A percentile compares a stretch with the other conserved stretches of the same genome.
Evolutionary conservation across 2,329 filamentous ascomycete species (phyloP).

Genomic region (Fusarium buxicola): DNA sequence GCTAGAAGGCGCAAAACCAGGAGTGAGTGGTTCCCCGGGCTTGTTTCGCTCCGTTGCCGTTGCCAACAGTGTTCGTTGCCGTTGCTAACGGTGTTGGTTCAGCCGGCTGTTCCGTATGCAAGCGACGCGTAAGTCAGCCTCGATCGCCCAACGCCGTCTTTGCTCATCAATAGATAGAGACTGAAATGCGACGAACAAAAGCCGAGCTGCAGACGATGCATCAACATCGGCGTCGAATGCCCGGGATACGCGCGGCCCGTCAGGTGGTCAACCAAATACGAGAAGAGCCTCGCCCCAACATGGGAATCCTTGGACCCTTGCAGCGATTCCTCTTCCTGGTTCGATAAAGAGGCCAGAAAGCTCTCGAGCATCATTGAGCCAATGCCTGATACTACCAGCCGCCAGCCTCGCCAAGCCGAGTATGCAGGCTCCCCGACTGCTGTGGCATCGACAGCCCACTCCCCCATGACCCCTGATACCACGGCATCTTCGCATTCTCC

Average conservation of each 20-base stretch:
- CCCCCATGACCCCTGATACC: not conserved
- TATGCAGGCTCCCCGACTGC: not conserved
- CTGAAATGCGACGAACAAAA: slow-evolving; percentile 37
- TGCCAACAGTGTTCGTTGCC: not conserved
- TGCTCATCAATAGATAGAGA: slow-evolving; percentile 10
- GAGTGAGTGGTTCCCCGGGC: not conserved
- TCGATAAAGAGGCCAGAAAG: not conserved
- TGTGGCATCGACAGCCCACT: not conserved
- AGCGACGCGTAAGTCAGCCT: slow-evolving; percentile 17
- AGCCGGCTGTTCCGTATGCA: slow-evolving; percentile 30
- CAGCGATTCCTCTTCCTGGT: not conserved
- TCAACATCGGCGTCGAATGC: slow-evolving; percentile 23
- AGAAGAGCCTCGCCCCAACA: not conserved
- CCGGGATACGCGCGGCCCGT: slow-evolving; percentile 30
- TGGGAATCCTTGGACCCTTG: no score
- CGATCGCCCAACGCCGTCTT: not conserved
- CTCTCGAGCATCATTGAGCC: not conserved
- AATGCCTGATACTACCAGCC: not conserved
- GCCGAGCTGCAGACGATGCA: slow-evolving; percentile 28
- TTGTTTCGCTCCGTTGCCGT: no score
- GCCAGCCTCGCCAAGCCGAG: not conserved
- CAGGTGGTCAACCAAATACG: slow-evolving; percentile 39
- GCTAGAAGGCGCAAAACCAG: slow-evolving; percentile 14
- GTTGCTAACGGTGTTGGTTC: not conserved
- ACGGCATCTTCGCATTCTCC: not conserved